phyloP scores from a whole-genome alignment of 2,329 filamentous ascomycete species.

The Scolecobasidium constrictum region DNA sequence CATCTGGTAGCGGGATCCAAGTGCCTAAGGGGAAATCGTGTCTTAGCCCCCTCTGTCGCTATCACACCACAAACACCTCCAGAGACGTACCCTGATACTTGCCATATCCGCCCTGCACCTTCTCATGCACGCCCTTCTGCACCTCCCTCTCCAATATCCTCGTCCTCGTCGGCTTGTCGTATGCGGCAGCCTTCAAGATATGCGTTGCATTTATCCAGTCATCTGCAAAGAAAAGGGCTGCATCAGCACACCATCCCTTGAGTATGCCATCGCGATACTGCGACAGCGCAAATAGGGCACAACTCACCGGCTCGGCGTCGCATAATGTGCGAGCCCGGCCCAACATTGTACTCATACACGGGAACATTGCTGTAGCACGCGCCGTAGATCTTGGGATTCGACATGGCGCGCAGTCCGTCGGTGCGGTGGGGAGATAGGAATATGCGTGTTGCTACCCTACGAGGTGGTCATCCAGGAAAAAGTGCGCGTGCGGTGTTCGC shows the following conservation, averaged over 20 bases:
- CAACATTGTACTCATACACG: slow-evolving; percentile 87
- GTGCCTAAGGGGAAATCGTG: too few species aligned
- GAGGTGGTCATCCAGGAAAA: too few species aligned
- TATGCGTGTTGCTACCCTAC: too few species aligned
- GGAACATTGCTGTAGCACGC: slow-evolving; percentile 65
- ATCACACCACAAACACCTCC: background rate
- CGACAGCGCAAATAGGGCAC: too few species aligned
- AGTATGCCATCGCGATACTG: too few species aligned
- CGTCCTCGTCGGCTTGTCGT: slow-evolving; percentile 92
- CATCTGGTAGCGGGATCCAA: slow-evolving; percentile 84
- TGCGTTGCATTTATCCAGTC: slow-evolving; percentile 99
- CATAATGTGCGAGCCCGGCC: slow-evolving; percentile 83
- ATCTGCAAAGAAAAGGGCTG: slow-evolving; percentile 48
- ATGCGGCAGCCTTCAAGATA: slow-evolving; percentile 91
- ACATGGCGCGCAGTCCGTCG: too few species aligned
- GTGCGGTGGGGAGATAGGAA: background rate
- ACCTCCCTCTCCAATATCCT: slow-evolving; percentile 93
- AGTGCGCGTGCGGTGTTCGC: too few species aligned
- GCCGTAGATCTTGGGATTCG: slow-evolving; percentile 34
- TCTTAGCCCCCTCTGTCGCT: slow-evolving; percentile 1
- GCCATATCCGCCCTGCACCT: slow-evolving; percentile 95
- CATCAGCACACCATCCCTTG: too few species aligned
- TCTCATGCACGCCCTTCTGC: slow-evolving; percentile 92
- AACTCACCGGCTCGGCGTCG: slow-evolving; percentile 53
- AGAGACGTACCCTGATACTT: slow-evolving; percentile 81